Percentiles rank a stretch among this genome's conserved stretches.
Evolutionary conservation across 805 yeast species (phyloP).

Genomic region (Ogataea ramenticola): DNA sequence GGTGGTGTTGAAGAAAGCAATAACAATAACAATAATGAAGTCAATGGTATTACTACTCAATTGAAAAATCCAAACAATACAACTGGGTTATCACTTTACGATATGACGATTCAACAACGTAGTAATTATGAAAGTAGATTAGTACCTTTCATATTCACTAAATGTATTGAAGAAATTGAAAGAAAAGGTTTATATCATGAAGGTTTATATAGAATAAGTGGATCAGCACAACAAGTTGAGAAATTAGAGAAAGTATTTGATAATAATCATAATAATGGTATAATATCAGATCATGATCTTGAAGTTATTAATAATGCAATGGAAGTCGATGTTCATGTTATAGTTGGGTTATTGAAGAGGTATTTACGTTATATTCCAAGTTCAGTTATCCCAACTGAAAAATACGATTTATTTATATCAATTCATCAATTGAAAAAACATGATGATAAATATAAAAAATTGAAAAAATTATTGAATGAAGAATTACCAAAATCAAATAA

Average conservation of each 20-base stretch:
- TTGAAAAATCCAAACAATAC: neutral
- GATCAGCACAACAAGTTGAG: conserved; percentile 63
- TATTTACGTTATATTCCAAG: conserved; percentile 79
- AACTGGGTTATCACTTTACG: conserved; percentile 19
- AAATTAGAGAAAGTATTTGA: conserved; percentile 29
- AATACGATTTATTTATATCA: conserved; percentile 60
- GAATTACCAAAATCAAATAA: conserved; percentile 63
- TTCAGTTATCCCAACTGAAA: conserved; percentile 68
- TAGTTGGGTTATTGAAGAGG: conserved; percentile 80
- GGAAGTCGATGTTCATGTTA: conserved; percentile 70
- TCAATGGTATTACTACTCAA: no score
- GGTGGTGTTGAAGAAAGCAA: no score
- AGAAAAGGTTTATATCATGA: conserved; percentile 65
- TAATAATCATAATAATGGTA: conserved; percentile 11
- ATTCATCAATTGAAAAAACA: conserved; percentile 32
- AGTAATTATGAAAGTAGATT: conserved; percentile 51
- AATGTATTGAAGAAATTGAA: conserved; percentile 76
- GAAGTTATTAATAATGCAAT: conserved; percentile 2
- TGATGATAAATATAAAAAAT: conserved; percentile 29
- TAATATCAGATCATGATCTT: neutral
- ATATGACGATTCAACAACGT: conserved; percentile 56
- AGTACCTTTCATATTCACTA: conserved; percentile 65
- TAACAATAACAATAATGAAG: no score
- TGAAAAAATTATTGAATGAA: conserved; percentile 37
- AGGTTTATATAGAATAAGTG: conserved; percentile 89